phyloP scores from a whole-genome alignment of 1,284 basidiomycete genomes.

The Vanrija humicola region DNA sequence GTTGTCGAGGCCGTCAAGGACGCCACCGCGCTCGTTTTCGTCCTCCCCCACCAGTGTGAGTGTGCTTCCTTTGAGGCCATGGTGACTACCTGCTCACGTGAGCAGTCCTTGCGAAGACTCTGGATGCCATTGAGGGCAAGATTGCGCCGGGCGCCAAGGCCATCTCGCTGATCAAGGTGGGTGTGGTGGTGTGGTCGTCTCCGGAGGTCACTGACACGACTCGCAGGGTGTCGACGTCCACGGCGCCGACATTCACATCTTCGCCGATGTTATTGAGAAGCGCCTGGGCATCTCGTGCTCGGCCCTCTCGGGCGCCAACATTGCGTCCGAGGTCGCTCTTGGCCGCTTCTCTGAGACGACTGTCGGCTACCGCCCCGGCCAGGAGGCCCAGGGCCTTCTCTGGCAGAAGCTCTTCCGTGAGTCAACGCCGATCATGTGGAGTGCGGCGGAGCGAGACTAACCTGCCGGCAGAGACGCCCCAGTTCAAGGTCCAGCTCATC shows the following conservation, averaged over 20 bases:
- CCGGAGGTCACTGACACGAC: slow-evolving; percentile 3
- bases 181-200: background rate
- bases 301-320: slow-evolving; percentile 59
- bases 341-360: slow-evolving; percentile 58
- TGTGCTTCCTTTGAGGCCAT: background rate
- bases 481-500: slow-evolving; percentile 56
- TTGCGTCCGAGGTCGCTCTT: slow-evolving; percentile 56
- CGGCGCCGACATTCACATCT: slow-evolving; percentile 55
- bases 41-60: slow-evolving; percentile 56
- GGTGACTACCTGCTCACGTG: background rate
- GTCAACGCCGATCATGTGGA: slow-evolving; percentile 4
- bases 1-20: slow-evolving; percentile 52
- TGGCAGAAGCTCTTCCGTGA: slow-evolving; percentile 53
- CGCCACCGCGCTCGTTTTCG: slow-evolving; percentile 57
- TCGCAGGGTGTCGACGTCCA: slow-evolving; percentile 52
- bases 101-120: slow-evolving; percentile 41
- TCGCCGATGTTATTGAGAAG: slow-evolving; percentile 57
- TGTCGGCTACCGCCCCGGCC: slow-evolving; percentile 54
- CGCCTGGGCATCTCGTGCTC: slow-evolving; percentile 55
- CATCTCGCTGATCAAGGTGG: slow-evolving; percentile 53
- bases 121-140: slow-evolving; percentile 51
- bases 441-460: slow-evolving; percentile 1
- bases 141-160: slow-evolving; percentile 48
- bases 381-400: slow-evolving; percentile 49
- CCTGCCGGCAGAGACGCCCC: slow-evolving; percentile 39